Percentiles rank a stretch among this genome's conserved stretches.
phyloP scores from a whole-genome alignment of 768 basidiomycete genomes.

The Leucogyrophana mollusca region DNA sequence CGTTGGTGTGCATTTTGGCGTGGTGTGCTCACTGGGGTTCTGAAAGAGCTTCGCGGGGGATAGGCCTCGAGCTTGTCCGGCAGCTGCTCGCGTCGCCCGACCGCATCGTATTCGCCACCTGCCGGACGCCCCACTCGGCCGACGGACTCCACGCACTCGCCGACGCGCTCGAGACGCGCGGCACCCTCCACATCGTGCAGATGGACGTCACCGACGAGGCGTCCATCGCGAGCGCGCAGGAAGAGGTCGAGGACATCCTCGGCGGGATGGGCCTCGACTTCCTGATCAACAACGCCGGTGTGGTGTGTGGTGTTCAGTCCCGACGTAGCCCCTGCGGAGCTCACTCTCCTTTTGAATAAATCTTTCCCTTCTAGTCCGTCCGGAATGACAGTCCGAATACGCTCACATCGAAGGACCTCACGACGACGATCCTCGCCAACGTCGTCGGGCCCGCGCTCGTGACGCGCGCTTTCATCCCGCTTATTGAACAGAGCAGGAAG shows the following conservation, averaged over 20 bases:
- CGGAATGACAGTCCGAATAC: slow-evolving; percentile 26
- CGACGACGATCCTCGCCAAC: slow-evolving; percentile 26
- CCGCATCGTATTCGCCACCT: slow-evolving; percentile 29
- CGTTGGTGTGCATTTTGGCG: too few species aligned
- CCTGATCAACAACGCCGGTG: slow-evolving; percentile 38
- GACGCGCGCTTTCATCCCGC: slow-evolving; percentile 30
- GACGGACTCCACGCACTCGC: slow-evolving; percentile 17
- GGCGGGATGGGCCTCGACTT: slow-evolving; percentile 32
- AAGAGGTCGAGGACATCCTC: slow-evolving; percentile 18
- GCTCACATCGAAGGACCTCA: slow-evolving; percentile 20
- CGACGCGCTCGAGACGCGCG: not conserved
- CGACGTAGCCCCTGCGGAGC: not conserved
- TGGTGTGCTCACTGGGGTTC: too few species aligned
- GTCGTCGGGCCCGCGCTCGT: slow-evolving; percentile 36
- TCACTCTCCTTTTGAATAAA: not conserved
- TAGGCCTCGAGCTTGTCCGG: slow-evolving; percentile 26
- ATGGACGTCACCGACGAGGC: slow-evolving; percentile 31
- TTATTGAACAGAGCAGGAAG: slow-evolving; percentile 30
- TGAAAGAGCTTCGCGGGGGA: slow-evolving; percentile 27
- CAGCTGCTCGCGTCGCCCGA: slow-evolving; percentile 19
- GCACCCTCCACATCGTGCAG: slow-evolving; percentile 24
- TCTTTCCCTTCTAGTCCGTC: slow-evolving; percentile 11
- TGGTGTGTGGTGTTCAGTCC: slow-evolving; percentile 22
- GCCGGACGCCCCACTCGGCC: slow-evolving; percentile 24
- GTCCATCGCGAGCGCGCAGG: slow-evolving; percentile 21